A percentile compares a stretch with the other conserved stretches of the same genome.
phyloP scores from a whole-genome alignment of 495 filamentous ascomycete genomes.

The Tuber aestivum region DNA sequence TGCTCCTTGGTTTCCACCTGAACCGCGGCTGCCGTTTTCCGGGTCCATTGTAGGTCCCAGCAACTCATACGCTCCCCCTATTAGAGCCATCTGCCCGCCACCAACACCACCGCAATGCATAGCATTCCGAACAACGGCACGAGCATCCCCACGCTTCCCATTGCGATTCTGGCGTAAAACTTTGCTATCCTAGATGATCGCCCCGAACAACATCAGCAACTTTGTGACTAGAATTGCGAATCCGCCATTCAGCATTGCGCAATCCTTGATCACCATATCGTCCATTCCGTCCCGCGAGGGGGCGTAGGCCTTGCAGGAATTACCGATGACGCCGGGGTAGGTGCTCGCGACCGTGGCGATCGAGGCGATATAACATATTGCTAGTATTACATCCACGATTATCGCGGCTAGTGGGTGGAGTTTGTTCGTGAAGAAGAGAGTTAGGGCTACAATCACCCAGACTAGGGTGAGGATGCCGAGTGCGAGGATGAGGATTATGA shows the following conservation, averaged over 20 bases:
- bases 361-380: neutral
- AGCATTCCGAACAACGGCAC: neutral
- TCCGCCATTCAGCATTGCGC: neutral
- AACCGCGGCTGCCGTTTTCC: neutral
- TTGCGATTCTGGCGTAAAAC: neutral
- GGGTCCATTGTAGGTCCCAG: neutral
- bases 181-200: neutral
- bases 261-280: neutral
- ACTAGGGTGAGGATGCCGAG: neutral
- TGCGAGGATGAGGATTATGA: neutral
- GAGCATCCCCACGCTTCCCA: neutral
- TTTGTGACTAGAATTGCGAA: neutral
- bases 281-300: too few relatives aligned
- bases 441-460: neutral
- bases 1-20: neutral
- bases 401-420: neutral
- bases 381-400: neutral
- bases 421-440: neutral
- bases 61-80: neutral
- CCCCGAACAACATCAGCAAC: neutral
- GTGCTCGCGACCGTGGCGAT: neutral
- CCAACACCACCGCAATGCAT: neutral
- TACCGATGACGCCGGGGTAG: neutral
- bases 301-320: neutral
- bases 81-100: neutral